Evolutionary conservation across 176 grass and related monocot genomes (phyloP), one percentile per base, ranked within the genome.

Genomic region (Leersia perrieri): DNA sequence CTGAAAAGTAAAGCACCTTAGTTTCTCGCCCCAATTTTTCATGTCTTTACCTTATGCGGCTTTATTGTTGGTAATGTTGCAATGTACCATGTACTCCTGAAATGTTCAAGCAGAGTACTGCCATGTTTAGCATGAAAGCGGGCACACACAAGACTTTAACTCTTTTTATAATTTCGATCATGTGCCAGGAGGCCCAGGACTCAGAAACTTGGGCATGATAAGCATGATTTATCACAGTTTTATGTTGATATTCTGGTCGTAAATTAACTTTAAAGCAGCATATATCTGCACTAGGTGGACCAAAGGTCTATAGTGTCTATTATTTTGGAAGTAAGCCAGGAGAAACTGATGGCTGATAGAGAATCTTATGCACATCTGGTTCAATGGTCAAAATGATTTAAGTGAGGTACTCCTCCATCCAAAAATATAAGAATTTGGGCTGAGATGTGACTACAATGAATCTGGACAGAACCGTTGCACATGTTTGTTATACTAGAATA

Each of bases 291-390:
- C 51, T 16, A 67, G 33, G 81, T 83, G 22, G 12, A 67, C 64
- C 47, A 57, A 57, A 75, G 70, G 32, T 68, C 57, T 68, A 28
- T 62, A 14, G 23, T 53, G 42, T 30, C 34, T 79, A 1, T 60
- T 70, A 75, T 85, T n/a, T 79, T 10, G 30, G 66, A 15, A 72
- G 77, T 42, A 61, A 47, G 28, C 14, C 35, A 62, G 65, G 65
- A 49, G 35, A 71, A 47, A 41, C 38, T 78, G 33, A 53, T 70
- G 57, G 14, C 23, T 71, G 15, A n/a, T 49, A n/a, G 47, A 33
- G 5, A 41, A 27, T 84, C 26, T 35, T 34, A 64, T 77, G 33
- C 40, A 7, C n/a, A 25, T 58, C 7, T 53, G 60, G 44, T 34
- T 58, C 25, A 72, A 63, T 65, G 53, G 41, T 65, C 23, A 22